These are phyloP conservation scores for Russula dissimulans DNA, from an alignment of 768 basidiomycete genomes.

Conservation along the genomic window DNA sequence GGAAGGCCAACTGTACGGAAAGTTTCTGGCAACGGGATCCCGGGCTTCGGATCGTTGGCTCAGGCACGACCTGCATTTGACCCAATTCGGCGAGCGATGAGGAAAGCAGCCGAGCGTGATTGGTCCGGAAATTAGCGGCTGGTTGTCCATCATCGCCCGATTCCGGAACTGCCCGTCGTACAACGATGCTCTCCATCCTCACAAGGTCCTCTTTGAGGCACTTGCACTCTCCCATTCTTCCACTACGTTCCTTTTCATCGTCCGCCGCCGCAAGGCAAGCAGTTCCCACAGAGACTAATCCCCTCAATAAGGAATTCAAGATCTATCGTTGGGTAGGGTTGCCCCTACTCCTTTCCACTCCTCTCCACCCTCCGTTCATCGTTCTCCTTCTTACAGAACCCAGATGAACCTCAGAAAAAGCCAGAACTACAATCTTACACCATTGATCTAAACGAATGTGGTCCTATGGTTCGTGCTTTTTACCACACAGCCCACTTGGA, in stretches of 20 bases:
- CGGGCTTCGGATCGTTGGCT: no score
- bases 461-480: slow-evolving; percentile 68
- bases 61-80: no score
- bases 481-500: not conserved
- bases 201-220: slow-evolving; percentile 2
- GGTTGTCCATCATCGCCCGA: no score
- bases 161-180: no score
- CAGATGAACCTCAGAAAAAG: slow-evolving; percentile 88
- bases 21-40: no score
- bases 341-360: not conserved
- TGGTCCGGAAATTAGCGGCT: no score
- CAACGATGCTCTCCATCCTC: slow-evolving; percentile 20
- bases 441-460: slow-evolving; percentile 88
- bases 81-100: no score
- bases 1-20: no score
- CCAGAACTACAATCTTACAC: slow-evolving; percentile 85
- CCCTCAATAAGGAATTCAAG: slow-evolving; percentile 87
- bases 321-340: slow-evolving; percentile 91
- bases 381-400: slow-evolving; percentile 48
- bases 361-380: not conserved
- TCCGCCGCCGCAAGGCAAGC: slow-evolving; percentile 28
- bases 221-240: not conserved
- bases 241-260: slow-evolving; percentile 24
- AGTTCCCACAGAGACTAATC: slow-evolving; percentile 55
- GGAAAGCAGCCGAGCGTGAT: no score